Evolutionary conservation across 1,139 yeast species (phyloP).

Genomic region (Pichia sp.): DNA sequence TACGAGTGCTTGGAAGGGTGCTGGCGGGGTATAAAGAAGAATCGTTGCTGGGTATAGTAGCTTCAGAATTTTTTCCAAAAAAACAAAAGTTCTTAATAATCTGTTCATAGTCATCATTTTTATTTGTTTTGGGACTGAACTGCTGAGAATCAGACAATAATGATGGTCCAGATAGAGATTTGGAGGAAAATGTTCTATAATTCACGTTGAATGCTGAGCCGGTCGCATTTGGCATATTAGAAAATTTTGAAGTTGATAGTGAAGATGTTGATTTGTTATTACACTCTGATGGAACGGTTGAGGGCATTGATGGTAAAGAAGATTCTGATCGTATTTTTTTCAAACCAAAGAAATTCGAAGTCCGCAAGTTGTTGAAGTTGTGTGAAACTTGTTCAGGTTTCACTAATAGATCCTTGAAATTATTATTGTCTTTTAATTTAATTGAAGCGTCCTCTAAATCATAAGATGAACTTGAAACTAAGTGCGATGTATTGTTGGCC

Average conservation of each 20-base stretch:
- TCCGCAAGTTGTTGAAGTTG: conserved; percentile 12
- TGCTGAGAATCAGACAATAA: neutral
- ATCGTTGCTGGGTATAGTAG: too few relatives aligned
- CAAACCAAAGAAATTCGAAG: conserved; percentile 18
- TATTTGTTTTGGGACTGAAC: neutral
- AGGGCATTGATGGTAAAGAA: conserved; percentile 15
- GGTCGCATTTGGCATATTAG: too few relatives aligned
- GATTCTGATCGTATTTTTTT: conserved; percentile 25
- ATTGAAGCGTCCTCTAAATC: conserved; percentile 22
- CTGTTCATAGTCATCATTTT: conserved; percentile 18
- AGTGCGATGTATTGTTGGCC: too few relatives aligned
- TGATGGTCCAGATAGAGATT: conserved; percentile 9
- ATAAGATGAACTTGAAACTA: neutral
- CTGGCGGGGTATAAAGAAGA: too few relatives aligned
- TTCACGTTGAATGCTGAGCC: neutral
- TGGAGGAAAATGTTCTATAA: conserved; percentile 1
- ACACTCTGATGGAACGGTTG: conserved; percentile 1
- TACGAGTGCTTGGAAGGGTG: too few relatives aligned
- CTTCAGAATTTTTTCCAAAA: conserved; percentile 5
- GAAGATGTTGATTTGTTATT: conserved; percentile 4
- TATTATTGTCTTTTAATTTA: conserved; percentile 20
- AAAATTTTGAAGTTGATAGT: neutral
- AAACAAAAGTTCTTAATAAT: conserved; percentile 26
- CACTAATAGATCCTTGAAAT: conserved; percentile 15
- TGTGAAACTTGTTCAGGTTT: conserved; percentile 5